A percentile compares a stretch with the other conserved stretches of the same genome.
Evolutionary conservation across 2,329 filamentous ascomycete species (phyloP).

Genomic region (Plectosphaerella plurivora): DNA sequence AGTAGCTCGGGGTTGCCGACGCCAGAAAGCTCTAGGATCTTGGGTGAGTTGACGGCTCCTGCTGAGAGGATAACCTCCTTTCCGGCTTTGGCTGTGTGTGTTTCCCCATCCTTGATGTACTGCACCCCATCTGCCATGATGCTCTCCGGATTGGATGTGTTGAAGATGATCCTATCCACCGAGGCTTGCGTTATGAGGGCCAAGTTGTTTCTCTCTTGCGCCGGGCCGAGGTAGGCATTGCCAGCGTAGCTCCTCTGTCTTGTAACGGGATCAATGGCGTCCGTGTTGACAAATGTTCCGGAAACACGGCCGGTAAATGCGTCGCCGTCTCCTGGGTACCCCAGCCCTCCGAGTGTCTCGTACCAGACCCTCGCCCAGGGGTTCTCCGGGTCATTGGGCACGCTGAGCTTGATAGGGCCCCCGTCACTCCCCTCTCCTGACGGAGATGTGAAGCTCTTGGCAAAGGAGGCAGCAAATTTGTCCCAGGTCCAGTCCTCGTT

Average conservation of each 20-base stretch:
- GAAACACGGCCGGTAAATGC: conserved; percentile 14
- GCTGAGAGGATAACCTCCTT: conserved; percentile 38
- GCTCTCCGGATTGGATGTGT: conserved; percentile 6
- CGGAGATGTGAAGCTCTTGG: conserved; percentile 15
- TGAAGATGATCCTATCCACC: conserved; percentile 17
- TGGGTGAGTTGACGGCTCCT: conserved; percentile 35
- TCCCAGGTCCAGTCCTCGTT: conserved; percentile 22
- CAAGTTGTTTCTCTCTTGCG: conserved; percentile 15
- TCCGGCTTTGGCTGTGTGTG: conserved; percentile 15
- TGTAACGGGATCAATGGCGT: conserved; percentile 17
- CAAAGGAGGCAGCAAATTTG: conserved; percentile 9
- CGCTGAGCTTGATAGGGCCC: conserved; percentile 32
- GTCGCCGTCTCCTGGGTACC: conserved; percentile 14
- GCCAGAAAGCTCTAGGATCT: conserved; percentile 37
- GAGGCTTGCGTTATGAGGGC: conserved; percentile 16
- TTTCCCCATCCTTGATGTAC: conserved; percentile 7
- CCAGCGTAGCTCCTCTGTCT: conserved; percentile 18
- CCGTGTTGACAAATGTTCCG: conserved; percentile 9
- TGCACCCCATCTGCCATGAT: conserved; percentile 16
- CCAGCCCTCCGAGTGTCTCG: conserved; percentile 26
- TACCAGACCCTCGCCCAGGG: conserved; percentile 29
- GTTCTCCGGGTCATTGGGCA: conserved; percentile 24
- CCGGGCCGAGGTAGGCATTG: conserved; percentile 15
- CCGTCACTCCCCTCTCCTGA: conserved; percentile 16
- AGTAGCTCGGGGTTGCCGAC: conserved; percentile 30